phyloP scores from a whole-genome alignment of 2,329 filamentous ascomycete species.

The Talaromyces piceae region DNA sequence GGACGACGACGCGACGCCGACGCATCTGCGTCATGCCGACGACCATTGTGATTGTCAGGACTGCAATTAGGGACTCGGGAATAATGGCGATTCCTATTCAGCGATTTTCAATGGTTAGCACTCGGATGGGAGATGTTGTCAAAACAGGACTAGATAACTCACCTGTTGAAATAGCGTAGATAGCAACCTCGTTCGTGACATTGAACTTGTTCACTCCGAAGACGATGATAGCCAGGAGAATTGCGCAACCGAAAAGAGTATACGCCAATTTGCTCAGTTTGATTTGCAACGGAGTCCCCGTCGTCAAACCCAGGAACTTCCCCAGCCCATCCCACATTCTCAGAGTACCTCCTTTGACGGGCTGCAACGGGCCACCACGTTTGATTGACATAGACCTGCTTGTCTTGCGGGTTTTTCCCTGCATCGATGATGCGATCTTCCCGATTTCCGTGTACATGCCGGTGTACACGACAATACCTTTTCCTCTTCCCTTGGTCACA shows the following conservation, averaged over 20 bases:
- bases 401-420: slow-evolving; percentile 40
- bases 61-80: slow-evolving; percentile 56
- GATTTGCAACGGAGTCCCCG: slow-evolving; percentile 76
- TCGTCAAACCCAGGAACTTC: slow-evolving; percentile 52
- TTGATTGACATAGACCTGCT: slow-evolving; percentile 39
- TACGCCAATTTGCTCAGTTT: slow-evolving; percentile 82
- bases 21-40: slow-evolving; percentile 50
- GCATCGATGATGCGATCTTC: slow-evolving; percentile 51
- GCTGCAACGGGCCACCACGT: slow-evolving; percentile 38
- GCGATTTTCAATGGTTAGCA: too few relatives aligned
- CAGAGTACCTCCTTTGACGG: slow-evolving; percentile 44
- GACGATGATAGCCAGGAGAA: slow-evolving; percentile 55
- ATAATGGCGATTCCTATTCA: slow-evolving; percentile 49
- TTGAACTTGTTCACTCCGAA: slow-evolving; percentile 53
- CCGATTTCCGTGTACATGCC: slow-evolving; percentile 58
- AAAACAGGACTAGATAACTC: slow-evolving; percentile 10
- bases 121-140: too few relatives aligned
- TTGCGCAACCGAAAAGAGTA: slow-evolving; percentile 65
- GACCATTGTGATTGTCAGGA: slow-evolving; percentile 55
- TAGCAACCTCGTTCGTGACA: slow-evolving; percentile 50
- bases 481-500: slow-evolving; percentile 53
- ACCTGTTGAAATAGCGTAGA: slow-evolving; percentile 52
- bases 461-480: slow-evolving; percentile 51
- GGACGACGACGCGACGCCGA: slow-evolving; percentile 46
- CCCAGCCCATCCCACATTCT: slow-evolving; percentile 44